These are phyloP conservation scores for Miamiensis avidus DNA, from an alignment of 169 alveolate species.

Conservation along the genomic window DNA sequence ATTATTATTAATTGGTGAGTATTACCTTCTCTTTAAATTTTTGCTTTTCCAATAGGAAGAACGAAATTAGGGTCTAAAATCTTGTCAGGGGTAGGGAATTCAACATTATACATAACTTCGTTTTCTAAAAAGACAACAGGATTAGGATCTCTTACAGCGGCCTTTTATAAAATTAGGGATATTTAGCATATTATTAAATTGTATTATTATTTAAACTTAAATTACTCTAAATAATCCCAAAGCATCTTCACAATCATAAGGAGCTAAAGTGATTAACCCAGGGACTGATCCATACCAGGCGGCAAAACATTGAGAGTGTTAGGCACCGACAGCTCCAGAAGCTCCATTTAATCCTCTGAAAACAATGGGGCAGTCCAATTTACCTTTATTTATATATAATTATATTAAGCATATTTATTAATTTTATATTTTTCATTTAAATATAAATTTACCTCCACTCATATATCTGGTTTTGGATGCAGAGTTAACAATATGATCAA, in stretches of 20 bases:
- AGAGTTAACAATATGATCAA: conserved; percentile 90
- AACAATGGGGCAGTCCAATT: conserved; percentile 84
- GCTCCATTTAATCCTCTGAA: conserved; percentile 94
- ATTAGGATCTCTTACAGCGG: conserved; percentile 89
- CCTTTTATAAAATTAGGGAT: conserved; percentile 10
- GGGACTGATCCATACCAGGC: conserved; percentile 88
- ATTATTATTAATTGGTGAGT: no score
- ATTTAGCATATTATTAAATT: no score
- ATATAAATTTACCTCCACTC: conserved; percentile 68
- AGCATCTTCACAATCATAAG: conserved; percentile 89
- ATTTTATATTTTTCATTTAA: no score
- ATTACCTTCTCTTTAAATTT: conserved; percentile 80
- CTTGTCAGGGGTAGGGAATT: conserved; percentile 81
- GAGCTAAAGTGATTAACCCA: conserved; percentile 89
- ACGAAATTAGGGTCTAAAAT: conserved; percentile 76
- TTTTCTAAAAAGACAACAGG: conserved; percentile 92
- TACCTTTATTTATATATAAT: conserved; percentile 49
- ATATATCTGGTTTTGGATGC: conserved; percentile 89
- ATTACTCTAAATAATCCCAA: conserved; percentile 84
- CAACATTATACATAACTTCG: conserved; percentile 86
- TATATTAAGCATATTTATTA: not conserved
- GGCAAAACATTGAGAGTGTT: conserved; percentile 92
- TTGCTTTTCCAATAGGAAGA: conserved; percentile 90
- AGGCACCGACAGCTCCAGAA: conserved; percentile 93
- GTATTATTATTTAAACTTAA: no score